Conservation (phyloP, 345 rosid genomes). For the Mangifera indica region DNA sequence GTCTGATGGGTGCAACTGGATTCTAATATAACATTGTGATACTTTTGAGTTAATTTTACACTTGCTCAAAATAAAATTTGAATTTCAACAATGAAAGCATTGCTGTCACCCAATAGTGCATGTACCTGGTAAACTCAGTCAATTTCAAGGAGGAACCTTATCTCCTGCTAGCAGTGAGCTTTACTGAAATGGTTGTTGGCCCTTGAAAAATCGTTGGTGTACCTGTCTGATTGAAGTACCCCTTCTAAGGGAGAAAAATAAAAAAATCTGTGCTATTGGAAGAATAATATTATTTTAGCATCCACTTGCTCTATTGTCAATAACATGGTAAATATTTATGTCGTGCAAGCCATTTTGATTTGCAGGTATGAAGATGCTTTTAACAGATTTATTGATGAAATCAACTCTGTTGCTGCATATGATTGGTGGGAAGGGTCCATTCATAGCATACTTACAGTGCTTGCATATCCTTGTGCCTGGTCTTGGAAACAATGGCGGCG, state of each 20-base stretch:
- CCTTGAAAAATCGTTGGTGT: constrained; percentile 1
- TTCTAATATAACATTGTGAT: constrained; percentile 21
- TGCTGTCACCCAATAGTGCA: not conserved
- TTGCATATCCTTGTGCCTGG: constrained; percentile 98
- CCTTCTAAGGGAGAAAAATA: not conserved
- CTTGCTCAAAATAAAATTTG: not conserved
- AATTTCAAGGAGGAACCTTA: constrained; percentile 3
- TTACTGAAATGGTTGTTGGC: not conserved
- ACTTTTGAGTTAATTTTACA: constrained; percentile 19
- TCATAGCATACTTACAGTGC: constrained; percentile 83
- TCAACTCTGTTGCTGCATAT: constrained; percentile 95
- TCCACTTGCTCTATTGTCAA: constrained; percentile 10
- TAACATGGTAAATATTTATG: constrained; percentile 12
- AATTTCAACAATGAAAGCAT: not conserved
- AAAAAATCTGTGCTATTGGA: constrained; percentile 7
- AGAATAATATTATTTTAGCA: constrained; percentile 9
- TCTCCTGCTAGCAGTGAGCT: not conserved
- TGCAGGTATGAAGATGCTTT: constrained; percentile 96
- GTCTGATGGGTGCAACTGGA: constrained; percentile 17
- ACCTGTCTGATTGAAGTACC: constrained; percentile 9
- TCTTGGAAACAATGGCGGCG: constrained; percentile 98
- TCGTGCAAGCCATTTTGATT: constrained; percentile 21
- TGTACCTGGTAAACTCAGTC: not conserved
- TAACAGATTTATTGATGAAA: constrained; percentile 92
- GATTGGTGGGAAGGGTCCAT: constrained; percentile 99